A percentile compares a stretch with the other conserved stretches of the same genome.
Conservation (phyloP, 1,139 yeast genomes). For the Yamadazyma taylorii region DNA sequence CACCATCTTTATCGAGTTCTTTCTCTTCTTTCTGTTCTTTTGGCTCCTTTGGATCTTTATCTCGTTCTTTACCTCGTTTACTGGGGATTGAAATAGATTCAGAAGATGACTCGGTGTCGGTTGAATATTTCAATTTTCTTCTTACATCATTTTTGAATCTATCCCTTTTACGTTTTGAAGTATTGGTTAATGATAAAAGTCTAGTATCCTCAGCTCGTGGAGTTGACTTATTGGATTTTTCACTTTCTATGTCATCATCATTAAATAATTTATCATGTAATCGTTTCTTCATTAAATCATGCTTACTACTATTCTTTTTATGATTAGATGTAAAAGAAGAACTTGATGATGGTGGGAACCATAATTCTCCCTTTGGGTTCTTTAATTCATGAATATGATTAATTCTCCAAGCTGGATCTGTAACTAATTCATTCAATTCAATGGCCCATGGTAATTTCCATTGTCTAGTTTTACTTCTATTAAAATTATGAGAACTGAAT, state of each 20-base stretch:
- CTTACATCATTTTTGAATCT: constrained; percentile 12
- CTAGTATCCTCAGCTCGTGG: constrained; percentile 3
- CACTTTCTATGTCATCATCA: constrained; percentile 14
- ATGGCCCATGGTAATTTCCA: constrained; percentile 64
- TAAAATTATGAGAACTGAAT: constrained; percentile 41
- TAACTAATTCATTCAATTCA: constrained; percentile 59
- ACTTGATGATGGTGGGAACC: constrained; percentile 47
- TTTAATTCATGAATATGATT: constrained; percentile 63
- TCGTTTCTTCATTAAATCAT: constrained; percentile 12
- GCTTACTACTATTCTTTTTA: not conserved
- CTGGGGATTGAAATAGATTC: constrained; percentile 8
- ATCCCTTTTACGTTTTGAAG: constrained; percentile 12
- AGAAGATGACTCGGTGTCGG: constrained; percentile 11
- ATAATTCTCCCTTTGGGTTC: constrained; percentile 52
- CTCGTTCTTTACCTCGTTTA: constrained; percentile 2
- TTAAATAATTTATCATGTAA: constrained; percentile 35
- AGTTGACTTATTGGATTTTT: constrained; percentile 1
- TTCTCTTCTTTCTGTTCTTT: constrained; percentile 1
- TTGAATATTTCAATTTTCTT: constrained; percentile 10
- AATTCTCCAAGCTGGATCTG: constrained; percentile 67
- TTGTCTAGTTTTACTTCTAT: constrained; percentile 21
- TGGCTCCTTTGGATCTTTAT: too few relatives aligned
- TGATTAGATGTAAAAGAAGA: constrained; percentile 4
- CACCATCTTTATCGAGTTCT: not conserved
- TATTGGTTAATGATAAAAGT: constrained; percentile 7